Percentiles rank a stretch among this genome's conserved stretches.
phyloP scores from a whole-genome alignment of 305 asterid species.

The Fraxinus velutina region DNA sequence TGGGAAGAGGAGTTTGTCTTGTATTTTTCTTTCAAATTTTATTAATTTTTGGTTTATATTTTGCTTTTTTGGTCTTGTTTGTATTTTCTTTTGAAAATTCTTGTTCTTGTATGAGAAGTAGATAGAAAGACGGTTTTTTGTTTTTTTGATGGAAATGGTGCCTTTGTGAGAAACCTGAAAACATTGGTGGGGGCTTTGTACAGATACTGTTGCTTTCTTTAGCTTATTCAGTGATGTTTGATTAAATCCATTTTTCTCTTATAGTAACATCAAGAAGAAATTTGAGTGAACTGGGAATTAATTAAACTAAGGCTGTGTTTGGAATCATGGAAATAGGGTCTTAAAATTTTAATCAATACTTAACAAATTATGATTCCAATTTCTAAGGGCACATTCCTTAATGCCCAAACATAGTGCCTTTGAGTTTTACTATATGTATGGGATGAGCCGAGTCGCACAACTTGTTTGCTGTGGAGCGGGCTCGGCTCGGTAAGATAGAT shows the following conservation, averaged over 20 bases:
- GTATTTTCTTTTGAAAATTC: background rate
- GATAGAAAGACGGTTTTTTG: conserved; percentile 23
- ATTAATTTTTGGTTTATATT: background rate
- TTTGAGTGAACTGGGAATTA: background rate
- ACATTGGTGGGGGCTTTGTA: conserved; percentile 24
- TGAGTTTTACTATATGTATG: background rate
- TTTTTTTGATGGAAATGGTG: conserved; percentile 16
- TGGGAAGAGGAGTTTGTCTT: background rate
- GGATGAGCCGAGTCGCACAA: background rate
- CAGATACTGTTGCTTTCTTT: conserved; percentile 22
- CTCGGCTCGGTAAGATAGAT: background rate
- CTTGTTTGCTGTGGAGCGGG: background rate
- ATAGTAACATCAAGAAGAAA: background rate
- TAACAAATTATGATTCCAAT: background rate
- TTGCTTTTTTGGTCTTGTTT: background rate
- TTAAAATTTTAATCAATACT: background rate
- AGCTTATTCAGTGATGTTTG: conserved; percentile 6
- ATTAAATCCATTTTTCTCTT: background rate
- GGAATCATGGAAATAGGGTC: background rate
- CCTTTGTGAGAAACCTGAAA: background rate
- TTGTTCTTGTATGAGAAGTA: conserved; percentile 28
- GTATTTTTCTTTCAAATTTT: background rate
- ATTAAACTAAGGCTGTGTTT: background rate
- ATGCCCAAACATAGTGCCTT: background rate
- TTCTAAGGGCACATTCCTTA: background rate